Conservation (phyloP, 257 asterid species). For the Phtheirospermum japonicum region DNA sequence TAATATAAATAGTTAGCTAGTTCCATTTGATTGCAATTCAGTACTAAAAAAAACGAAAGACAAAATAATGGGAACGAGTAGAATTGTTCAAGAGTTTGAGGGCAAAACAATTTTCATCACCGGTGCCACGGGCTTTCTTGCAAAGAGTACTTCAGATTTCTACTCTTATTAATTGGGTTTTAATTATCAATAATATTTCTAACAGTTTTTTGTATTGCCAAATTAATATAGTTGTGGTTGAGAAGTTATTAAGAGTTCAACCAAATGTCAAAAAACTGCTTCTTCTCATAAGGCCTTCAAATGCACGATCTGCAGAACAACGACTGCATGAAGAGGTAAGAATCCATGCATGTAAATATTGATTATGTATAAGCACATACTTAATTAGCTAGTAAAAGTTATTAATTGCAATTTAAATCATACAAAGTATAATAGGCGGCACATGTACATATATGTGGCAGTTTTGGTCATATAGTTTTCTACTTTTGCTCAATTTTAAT, state of each 20-base stretch:
- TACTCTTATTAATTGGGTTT: neutral
- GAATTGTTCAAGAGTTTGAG: slow-evolving; percentile 34
- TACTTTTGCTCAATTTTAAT: no score
- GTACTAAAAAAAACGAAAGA: no score
- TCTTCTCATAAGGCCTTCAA: slow-evolving; percentile 34
- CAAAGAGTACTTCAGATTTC: slow-evolving; percentile 36
- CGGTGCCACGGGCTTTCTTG: slow-evolving; percentile 60
- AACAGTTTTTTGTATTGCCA: no score
- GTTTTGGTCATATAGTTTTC: no score
- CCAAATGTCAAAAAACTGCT: slow-evolving; percentile 44
- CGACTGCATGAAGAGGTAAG: slow-evolving; percentile 44
- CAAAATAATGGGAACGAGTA: slow-evolving; percentile 33
- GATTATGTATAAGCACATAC: no score
- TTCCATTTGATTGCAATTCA: no score
- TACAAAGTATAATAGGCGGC: no score
- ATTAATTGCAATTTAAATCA: no score
- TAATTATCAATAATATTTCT: neutral
- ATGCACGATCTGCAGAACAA: slow-evolving; percentile 18
- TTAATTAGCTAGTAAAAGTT: no score
- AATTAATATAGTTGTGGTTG: slow-evolving; percentile 33
- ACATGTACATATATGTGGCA: no score
- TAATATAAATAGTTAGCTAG: no score
- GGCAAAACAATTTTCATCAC: slow-evolving; percentile 58
- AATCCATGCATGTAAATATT: neutral
- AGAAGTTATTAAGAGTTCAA: slow-evolving; percentile 46